phyloP scores from a whole-genome alignment of 768 basidiomycete species.

The Amanita molliuscula region DNA sequence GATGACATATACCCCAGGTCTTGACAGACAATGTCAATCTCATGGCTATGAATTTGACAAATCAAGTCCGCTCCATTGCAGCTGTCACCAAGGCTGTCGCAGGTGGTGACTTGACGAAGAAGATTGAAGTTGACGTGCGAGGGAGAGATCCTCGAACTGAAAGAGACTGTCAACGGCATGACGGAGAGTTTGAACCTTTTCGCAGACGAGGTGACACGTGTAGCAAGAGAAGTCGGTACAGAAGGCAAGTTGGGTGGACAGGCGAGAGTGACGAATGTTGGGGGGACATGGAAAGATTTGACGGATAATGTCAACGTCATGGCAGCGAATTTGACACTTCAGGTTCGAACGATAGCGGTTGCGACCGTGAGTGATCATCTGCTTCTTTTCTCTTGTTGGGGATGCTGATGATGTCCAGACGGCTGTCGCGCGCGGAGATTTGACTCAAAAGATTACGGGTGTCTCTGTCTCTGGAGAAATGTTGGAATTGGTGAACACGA shows the following conservation, averaged over 20 bases:
- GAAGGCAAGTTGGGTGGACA: constrained; percentile 94
- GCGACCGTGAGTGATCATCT: constrained; percentile 56
- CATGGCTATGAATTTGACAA: constrained; percentile 86
- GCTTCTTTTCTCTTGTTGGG: neutral
- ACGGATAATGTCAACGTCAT: constrained; percentile 95
- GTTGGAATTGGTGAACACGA: constrained; percentile 91
- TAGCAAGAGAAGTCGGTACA: constrained; percentile 94
- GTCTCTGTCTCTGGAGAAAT: constrained; percentile 95
- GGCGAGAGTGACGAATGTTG: constrained; percentile 87
- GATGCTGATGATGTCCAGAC: constrained; percentile 25
- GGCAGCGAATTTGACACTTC: constrained; percentile 87
- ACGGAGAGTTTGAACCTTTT: constrained; percentile 80
- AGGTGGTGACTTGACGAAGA: constrained; percentile 85
- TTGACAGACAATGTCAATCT: constrained; percentile 77
- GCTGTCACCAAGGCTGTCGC: constrained; percentile 95
- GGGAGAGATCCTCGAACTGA: constrained; percentile 89
- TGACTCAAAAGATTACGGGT: constrained; percentile 88
- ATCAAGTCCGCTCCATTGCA: constrained; percentile 80
- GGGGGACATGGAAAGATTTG: constrained; percentile 95
- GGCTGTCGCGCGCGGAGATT: constrained; percentile 88
- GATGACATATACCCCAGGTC: constrained; percentile 19
- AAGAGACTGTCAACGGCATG: constrained; percentile 94
- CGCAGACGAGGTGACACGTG: constrained; percentile 72
- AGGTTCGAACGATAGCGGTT: constrained; percentile 89
- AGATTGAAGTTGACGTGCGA: constrained; percentile 84